Conservation (phyloP, 1,284 basidiomycete species). For the Cyathus pygmaeus region DNA sequence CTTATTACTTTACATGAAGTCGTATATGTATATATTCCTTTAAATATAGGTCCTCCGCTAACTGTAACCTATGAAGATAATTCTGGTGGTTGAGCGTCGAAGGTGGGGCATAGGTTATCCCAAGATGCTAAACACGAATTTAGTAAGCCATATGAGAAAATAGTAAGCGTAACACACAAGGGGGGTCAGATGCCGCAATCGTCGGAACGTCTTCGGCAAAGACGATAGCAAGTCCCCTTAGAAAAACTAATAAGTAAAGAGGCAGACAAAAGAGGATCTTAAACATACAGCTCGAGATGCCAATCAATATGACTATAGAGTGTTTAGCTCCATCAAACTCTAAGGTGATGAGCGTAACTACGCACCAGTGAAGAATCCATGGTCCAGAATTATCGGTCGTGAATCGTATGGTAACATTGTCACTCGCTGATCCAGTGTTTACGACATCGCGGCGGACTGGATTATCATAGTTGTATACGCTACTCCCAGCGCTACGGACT, state of each 20-base stretch:
- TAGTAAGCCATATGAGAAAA: background rate
- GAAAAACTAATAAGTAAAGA: background rate
- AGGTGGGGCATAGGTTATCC: slow-evolving; percentile 41
- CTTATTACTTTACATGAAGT: no score
- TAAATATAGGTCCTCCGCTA: no score
- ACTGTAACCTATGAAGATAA: no score
- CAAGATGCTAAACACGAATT: slow-evolving; percentile 24
- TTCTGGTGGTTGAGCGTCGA: slow-evolving; percentile 11
- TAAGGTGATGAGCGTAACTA: background rate
- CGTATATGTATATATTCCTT: no score
- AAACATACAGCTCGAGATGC: slow-evolving; percentile 45
- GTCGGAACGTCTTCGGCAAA: slow-evolving; percentile 40
- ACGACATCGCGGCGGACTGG: slow-evolving; percentile 51
- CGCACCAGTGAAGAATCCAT: slow-evolving; percentile 50
- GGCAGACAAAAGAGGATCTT: no score
- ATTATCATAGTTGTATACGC: slow-evolving; percentile 44
- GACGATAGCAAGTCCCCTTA: slow-evolving; percentile 44
- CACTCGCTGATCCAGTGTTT: slow-evolving; percentile 33
- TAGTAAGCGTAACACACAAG: slow-evolving; percentile 12
- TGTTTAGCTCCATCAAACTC: background rate
- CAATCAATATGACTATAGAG: slow-evolving; percentile 47
- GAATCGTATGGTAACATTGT: slow-evolving; percentile 43
- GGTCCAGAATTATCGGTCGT: slow-evolving; percentile 48
- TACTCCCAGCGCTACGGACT: slow-evolving; percentile 41
- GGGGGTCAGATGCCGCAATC: slow-evolving; percentile 15